These are phyloP conservation scores for Kodamaea fungicola DNA, from an alignment of 1,139 yeast species.

Conservation along the genomic window DNA sequence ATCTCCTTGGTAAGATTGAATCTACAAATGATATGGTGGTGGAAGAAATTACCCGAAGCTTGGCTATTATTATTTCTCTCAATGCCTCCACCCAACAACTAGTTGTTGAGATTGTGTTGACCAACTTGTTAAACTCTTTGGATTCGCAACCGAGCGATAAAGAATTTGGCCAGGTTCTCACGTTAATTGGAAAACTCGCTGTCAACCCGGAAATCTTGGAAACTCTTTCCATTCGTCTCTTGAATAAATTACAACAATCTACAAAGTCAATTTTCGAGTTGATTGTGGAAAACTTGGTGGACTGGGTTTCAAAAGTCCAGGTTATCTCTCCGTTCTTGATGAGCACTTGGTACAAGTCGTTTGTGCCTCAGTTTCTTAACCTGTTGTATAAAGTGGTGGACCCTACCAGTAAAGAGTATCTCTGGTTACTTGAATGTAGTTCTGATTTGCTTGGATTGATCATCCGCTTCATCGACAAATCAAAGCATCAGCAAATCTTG, in stretches of 20 bases:
- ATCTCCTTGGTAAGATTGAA: slow-evolving; percentile 25
- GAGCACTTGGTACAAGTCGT: slow-evolving; percentile 40
- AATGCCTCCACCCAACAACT: slow-evolving; percentile 16
- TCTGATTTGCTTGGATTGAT: slow-evolving; percentile 38
- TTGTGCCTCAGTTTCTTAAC: slow-evolving; percentile 30
- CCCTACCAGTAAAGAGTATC: background rate
- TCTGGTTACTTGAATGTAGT: slow-evolving; percentile 19
- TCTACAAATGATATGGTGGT: slow-evolving; percentile 17
- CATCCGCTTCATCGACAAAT: slow-evolving; percentile 32
- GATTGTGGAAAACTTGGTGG: slow-evolving; percentile 25
- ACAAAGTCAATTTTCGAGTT: slow-evolving; percentile 14
- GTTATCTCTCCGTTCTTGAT: slow-evolving; percentile 27
- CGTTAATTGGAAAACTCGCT: slow-evolving; percentile 42
- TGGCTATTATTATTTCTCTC: slow-evolving; percentile 43
- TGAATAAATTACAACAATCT: slow-evolving; percentile 35
- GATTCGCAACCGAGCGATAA: slow-evolving; percentile 27
- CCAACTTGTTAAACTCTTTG: slow-evolving; percentile 48
- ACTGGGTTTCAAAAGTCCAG: slow-evolving; percentile 23
- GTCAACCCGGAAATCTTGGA: slow-evolving; percentile 48
- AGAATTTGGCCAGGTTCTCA: slow-evolving; percentile 30
- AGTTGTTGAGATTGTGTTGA: slow-evolving; percentile 59
- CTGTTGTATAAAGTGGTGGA: background rate
- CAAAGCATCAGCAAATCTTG: slow-evolving; percentile 38
- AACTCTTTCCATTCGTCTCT: slow-evolving; percentile 46
- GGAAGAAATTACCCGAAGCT: slow-evolving; percentile 43